Conservation (phyloP, 2,329 filamentous ascomycete genomes). For the Talaromyces funiculosus region DNA sequence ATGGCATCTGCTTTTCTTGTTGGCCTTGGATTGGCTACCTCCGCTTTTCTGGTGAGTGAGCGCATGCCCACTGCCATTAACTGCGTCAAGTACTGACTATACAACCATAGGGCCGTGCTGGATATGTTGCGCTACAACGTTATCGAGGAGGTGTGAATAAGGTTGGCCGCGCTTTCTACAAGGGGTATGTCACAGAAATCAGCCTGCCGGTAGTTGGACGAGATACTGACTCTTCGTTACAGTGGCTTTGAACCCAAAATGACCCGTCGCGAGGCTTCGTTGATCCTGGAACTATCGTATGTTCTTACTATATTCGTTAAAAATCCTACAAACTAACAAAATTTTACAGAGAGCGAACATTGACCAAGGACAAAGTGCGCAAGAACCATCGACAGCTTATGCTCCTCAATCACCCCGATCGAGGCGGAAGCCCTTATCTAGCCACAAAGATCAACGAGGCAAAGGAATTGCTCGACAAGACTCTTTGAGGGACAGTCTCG, state of each 20-base stretch:
- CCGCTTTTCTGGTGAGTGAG: conserved; percentile 71
- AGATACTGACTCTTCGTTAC: conserved; percentile 10
- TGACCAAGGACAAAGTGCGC: conserved; percentile 89
- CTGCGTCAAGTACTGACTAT: conserved; percentile 9
- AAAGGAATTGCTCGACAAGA: conserved; percentile 91
- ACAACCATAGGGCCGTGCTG: conserved; percentile 70
- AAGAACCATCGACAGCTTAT: conserved; percentile 94
- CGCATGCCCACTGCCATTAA: background rate
- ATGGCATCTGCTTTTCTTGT: conserved; percentile 42
- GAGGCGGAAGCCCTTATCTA: conserved; percentile 91
- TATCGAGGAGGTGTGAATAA: conserved; percentile 65
- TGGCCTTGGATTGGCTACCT: conserved; percentile 43
- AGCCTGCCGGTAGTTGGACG: conserved; percentile 14
- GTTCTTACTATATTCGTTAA: background rate
- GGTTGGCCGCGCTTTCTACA: conserved; percentile 90
- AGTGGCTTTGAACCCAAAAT: conserved; percentile 90
- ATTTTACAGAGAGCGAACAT: conserved; percentile 64
- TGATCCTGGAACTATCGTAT: conserved; percentile 88
- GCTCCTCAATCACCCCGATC: conserved; percentile 96
- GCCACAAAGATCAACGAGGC: conserved; percentile 98
- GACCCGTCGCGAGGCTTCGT: conserved; percentile 81
- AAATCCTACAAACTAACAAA: background rate
- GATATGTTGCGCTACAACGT: conserved; percentile 79
- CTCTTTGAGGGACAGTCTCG: conserved; percentile 20
- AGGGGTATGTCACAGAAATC: conserved; percentile 50